These are phyloP conservation scores for Scutellaria baicalensis DNA, from an alignment of 257 asterid species.

Conservation along the genomic window DNA sequence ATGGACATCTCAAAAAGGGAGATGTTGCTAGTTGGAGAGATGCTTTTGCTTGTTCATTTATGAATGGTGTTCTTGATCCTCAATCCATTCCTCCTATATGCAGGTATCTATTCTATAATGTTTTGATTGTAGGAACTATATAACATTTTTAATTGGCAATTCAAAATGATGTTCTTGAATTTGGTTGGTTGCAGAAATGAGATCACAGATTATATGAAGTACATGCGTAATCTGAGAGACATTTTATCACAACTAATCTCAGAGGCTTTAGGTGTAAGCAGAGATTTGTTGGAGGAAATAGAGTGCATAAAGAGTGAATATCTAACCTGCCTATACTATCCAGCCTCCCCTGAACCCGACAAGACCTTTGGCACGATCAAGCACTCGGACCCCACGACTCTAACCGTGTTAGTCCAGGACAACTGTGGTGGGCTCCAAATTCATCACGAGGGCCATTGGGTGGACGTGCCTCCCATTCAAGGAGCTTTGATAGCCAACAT, in stretches of 20 bases:
- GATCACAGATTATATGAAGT: slow-evolving; percentile 46
- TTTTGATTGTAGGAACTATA: too few relatives aligned
- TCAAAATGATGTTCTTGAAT: not conserved
- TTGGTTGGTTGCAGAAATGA: slow-evolving; percentile 34
- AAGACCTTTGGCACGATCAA: slow-evolving; percentile 36
- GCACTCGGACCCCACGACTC: slow-evolving; percentile 57
- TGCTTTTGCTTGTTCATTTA: slow-evolving; percentile 43
- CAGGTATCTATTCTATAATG: slow-evolving; percentile 27
- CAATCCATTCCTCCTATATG: slow-evolving; percentile 44
- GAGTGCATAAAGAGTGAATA: slow-evolving; percentile 46
- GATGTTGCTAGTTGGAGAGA: slow-evolving; percentile 68
- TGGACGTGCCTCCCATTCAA: slow-evolving; percentile 58
- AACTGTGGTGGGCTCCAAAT: slow-evolving; percentile 67
- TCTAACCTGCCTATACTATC: slow-evolving; percentile 54
- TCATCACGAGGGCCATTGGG: slow-evolving; percentile 41
- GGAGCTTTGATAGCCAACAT: slow-evolving; percentile 63
- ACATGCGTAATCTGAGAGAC: slow-evolving; percentile 37
- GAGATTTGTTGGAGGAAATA: slow-evolving; percentile 27
- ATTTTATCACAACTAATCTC: slow-evolving; percentile 43
- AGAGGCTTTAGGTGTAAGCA: slow-evolving; percentile 51
- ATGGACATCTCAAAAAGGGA: slow-evolving; percentile 31
- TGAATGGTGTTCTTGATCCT: slow-evolving; percentile 33
- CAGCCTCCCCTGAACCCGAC: slow-evolving; percentile 69
- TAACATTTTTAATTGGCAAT: too few relatives aligned
- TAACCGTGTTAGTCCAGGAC: slow-evolving; percentile 59